Conservation (phyloP, 2,329 filamentous ascomycete genomes). For the Didymella glomerata region DNA sequence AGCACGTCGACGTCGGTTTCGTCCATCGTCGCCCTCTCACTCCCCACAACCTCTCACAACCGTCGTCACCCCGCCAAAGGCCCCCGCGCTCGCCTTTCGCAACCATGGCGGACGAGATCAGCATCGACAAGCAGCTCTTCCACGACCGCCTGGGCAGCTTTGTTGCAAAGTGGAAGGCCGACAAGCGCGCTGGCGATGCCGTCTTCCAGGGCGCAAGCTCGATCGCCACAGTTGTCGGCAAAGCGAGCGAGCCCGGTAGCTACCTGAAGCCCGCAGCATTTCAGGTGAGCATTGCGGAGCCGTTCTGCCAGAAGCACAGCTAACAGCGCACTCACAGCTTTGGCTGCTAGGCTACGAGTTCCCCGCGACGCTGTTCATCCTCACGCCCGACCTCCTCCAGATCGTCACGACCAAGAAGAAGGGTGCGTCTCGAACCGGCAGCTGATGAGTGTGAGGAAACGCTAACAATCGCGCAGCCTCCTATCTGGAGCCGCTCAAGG, state of each 20-base stretch:
- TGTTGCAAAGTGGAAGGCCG: slow-evolving; percentile 91
- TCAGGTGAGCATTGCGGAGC: slow-evolving; percentile 69
- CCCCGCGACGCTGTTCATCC: slow-evolving; percentile 90
- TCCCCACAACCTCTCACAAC: slow-evolving; percentile 18
- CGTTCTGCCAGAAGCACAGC: slow-evolving; percentile 27
- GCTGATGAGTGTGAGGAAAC: not conserved
- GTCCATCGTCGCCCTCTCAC: slow-evolving; percentile 29
- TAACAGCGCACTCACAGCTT: slow-evolving; percentile 67
- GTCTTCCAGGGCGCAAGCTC: slow-evolving; percentile 87
- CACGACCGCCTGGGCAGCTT: slow-evolving; percentile 91
- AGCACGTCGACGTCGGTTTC: slow-evolving; percentile 18
- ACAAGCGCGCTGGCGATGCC: slow-evolving; percentile 86
- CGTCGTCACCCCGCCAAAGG: slow-evolving; percentile 33
- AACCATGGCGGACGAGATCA: slow-evolving; percentile 75
- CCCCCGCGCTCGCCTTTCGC: slow-evolving; percentile 33
- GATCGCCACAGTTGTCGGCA: slow-evolving; percentile 91
- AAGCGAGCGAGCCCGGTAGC: slow-evolving; percentile 79
- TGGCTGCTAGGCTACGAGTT: slow-evolving; percentile 99
- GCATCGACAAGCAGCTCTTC: slow-evolving; percentile 93
- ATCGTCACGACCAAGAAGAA: slow-evolving; percentile 97
- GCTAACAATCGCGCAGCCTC: slow-evolving; percentile 71
- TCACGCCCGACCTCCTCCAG: slow-evolving; percentile 87
- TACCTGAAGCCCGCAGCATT: slow-evolving; percentile 97
- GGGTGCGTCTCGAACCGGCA: slow-evolving; percentile 63
- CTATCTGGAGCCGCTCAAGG: slow-evolving; percentile 89